Base-by-base conservation (phyloP, 1,139 yeast genomes). In the Pichia sp. region DNA sequence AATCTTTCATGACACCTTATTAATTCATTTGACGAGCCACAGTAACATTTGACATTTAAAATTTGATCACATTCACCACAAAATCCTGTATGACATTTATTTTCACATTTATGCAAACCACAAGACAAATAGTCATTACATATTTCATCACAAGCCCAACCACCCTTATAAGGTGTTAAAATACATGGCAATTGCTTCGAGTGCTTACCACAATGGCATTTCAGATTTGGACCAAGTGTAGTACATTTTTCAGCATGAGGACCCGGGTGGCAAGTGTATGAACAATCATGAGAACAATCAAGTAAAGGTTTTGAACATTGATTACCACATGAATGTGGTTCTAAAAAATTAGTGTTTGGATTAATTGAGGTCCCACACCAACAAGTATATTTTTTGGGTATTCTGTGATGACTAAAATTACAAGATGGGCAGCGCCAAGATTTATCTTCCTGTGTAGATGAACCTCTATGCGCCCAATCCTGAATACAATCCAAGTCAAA, bases 341-440 rank as follows among this genome's bases (percentile, higher is more conserved):
- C 68, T 48, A 82, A 66, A 15, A 74, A 69, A 57, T 83, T 81
- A 5, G 73, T 68, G 18, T 66, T 70, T 0, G 97, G 97, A 55
- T 85, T 78, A 20, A 77, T 68, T 3, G 76, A 77, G 59, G 85
- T 83, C 2, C 92, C 90, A 70, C 97, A 89, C 97, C 97, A 89
- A 62, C 97, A 89, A 1, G 85, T 78, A 63, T 85, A 84, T 43
- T 72, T 71, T 34, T 69, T 66, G 0, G 94, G 94, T 5, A 81
- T 69, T 50, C 69, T 71, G 16, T 63, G 64, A 45, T 75, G 75
- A 32, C 72, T 75, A 13, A 71, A 68, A 58, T 83, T 86, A 66
- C 97, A 89, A 18, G 89, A 78, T 0, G 97, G 97, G 63, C 97
- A 89, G 59, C 90, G 74, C 97, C 97, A 89, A 40, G 72, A 71